These are phyloP conservation scores for Akanthomyces muscarius DNA, from an alignment of 2,329 filamentous ascomycete species.

Conservation along the genomic window DNA sequence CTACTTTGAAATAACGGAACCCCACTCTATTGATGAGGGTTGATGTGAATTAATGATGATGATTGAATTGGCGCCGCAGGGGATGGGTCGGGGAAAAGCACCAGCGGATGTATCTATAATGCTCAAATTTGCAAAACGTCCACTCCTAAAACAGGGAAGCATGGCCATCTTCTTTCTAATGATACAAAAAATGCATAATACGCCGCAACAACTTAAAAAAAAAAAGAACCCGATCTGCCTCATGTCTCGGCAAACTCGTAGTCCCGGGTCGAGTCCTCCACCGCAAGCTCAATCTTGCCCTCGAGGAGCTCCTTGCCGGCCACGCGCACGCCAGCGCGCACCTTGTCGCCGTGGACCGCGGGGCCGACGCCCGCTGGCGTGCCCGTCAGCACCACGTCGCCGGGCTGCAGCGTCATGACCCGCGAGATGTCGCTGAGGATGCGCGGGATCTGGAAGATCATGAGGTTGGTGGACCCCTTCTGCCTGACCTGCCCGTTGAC, in stretches of 20 bases:
- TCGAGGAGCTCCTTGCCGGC: constrained; percentile 79
- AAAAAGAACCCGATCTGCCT: background rate
- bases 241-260: constrained; percentile 75
- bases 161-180: background rate
- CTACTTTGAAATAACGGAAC: no score
- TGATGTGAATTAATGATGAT: background rate
- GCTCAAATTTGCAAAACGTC: background rate
- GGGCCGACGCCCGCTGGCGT: constrained; percentile 93
- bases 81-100: background rate
- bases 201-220: background rate
- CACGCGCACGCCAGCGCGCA: constrained; percentile 78
- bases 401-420: constrained; percentile 89
- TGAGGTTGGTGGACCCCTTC: constrained; percentile 83
- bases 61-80: background rate
- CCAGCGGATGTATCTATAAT: background rate
- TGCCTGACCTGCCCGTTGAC: constrained; percentile 79
- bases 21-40: background rate
- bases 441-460: constrained; percentile 87
- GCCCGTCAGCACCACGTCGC: constrained; percentile 92
- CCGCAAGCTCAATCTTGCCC: constrained; percentile 75
- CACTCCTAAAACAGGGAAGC: background rate
- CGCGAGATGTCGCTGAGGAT: constrained; percentile 87
- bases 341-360: constrained; percentile 79
- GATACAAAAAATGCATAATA: background rate
- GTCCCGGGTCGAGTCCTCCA: constrained; percentile 72